These are phyloP conservation scores for Blastomyces emzantsi DNA, from an alignment of 2,329 filamentous ascomycete species.

Conservation along the genomic window DNA sequence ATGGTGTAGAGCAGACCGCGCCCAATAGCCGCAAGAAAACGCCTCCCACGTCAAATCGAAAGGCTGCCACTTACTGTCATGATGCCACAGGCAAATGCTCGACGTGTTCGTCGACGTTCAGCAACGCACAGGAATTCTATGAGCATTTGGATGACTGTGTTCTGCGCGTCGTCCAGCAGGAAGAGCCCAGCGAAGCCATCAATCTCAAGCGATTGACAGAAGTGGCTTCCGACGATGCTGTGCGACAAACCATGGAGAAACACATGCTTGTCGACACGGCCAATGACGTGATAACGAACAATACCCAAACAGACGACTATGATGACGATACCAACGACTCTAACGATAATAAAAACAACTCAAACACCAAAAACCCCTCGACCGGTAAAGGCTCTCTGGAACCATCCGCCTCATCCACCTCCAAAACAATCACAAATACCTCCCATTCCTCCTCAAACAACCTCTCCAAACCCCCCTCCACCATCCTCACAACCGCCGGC, in stretches of 20 bases:
- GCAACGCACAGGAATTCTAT: slow-evolving; percentile 90
- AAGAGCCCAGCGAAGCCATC: slow-evolving; percentile 50
- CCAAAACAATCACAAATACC: background rate
- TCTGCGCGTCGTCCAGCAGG: slow-evolving; percentile 52
- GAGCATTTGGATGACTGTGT: slow-evolving; percentile 78
- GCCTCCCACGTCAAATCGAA: slow-evolving; percentile 46
- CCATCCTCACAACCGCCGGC: slow-evolving; percentile 64
- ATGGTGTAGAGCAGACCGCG: slow-evolving; percentile 85
- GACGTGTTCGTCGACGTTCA: slow-evolving; percentile 77
- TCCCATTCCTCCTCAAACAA: slow-evolving; percentile 30
- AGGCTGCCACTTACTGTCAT: slow-evolving; percentile 59
- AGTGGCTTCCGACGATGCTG: slow-evolving; percentile 51
- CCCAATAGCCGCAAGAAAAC: slow-evolving; percentile 81
- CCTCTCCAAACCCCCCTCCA: slow-evolving; percentile 40
- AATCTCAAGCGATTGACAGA: slow-evolving; percentile 48
- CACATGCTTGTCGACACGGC: slow-evolving; percentile 45
- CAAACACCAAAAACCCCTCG: slow-evolving; percentile 40
- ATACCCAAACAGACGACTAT: slow-evolving; percentile 51
- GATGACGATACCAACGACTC: slow-evolving; percentile 18
- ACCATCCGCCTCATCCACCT: slow-evolving; percentile 21
- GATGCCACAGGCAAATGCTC: slow-evolving; percentile 83
- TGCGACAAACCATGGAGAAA: slow-evolving; percentile 50
- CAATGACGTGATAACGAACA: slow-evolving; percentile 39
- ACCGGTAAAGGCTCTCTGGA: slow-evolving; percentile 27
- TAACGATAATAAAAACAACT: slow-evolving; percentile 15